phyloP scores from a whole-genome alignment of 140 eudicot species.

The Senecio squalidus region DNA sequence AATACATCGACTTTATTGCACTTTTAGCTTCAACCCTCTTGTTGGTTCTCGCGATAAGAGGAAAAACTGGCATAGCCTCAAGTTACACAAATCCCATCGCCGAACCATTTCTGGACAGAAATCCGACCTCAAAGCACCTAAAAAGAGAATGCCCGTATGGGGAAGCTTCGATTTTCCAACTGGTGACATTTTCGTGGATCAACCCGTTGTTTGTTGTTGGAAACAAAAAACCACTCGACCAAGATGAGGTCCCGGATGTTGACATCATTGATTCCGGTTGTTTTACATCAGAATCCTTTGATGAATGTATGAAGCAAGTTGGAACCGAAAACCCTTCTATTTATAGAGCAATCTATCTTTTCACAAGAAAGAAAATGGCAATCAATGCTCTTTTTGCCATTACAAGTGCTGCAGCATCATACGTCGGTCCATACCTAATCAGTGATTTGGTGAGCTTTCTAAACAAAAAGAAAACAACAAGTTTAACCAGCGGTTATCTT shows the following conservation, averaged over 20 bases:
- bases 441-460: constrained; percentile 71
- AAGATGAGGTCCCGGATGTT: constrained; percentile 80
- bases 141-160: constrained; percentile 73
- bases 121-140: constrained; percentile 21
- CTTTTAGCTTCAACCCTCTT: constrained; percentile 53
- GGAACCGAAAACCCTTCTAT: constrained; percentile 53
- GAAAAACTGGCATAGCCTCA: constrained; percentile 43
- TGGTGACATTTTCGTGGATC: constrained; percentile 90
- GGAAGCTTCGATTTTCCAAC: constrained; percentile 59
- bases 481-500: constrained; percentile 66
- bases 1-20: constrained; percentile 39
- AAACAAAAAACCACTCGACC: constrained; percentile 68
- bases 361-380: constrained; percentile 71
- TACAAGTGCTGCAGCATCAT: constrained; percentile 68
- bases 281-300: constrained; percentile 50
- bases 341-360: constrained; percentile 61
- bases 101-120: constrained; percentile 61
- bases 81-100: constrained; percentile 24
- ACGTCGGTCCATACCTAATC: constrained; percentile 90
- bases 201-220: constrained; percentile 72
- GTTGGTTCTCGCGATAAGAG: constrained; percentile 50
- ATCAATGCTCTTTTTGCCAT: constrained; percentile 76
- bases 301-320: constrained; percentile 45
- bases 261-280: constrained; percentile 63
- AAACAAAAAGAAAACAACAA: constrained; percentile 48